These are phyloP conservation scores for Fusarium sambucinum DNA, from an alignment of 2,329 filamentous ascomycete genomes.

Conservation along the genomic window DNA sequence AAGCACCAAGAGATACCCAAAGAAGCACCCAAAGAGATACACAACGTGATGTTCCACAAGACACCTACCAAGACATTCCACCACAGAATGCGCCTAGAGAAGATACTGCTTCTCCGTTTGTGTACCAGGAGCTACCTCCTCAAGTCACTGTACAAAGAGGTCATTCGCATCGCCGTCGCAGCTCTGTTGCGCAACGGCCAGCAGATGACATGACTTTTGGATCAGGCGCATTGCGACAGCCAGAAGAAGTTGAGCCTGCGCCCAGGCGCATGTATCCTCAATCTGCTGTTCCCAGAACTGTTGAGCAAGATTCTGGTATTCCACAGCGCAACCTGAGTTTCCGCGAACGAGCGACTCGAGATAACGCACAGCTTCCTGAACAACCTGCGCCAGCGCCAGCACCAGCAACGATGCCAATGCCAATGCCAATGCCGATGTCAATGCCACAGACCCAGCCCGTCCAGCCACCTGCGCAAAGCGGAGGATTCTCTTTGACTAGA, in stretches of 20 bases:
- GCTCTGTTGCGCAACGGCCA: conserved; percentile 39
- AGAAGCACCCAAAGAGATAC: conserved; percentile 28
- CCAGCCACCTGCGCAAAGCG: conserved; percentile 49
- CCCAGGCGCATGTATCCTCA: conserved; percentile 40
- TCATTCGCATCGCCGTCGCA: conserved; percentile 34
- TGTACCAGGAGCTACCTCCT: conserved; percentile 32
- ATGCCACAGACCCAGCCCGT: conserved; percentile 46
- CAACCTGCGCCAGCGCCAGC: conserved; percentile 44
- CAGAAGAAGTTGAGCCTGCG: conserved; percentile 27
- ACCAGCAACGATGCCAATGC: too few relatives aligned
- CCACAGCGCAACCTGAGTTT: conserved; percentile 70
- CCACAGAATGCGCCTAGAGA: conserved; percentile 29
- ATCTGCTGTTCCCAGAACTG: conserved; percentile 62
- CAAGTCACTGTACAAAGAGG: conserved; percentile 38
- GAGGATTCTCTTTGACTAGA: conserved; percentile 57
- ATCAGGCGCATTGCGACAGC: conserved; percentile 41
- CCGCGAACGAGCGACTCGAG: conserved; percentile 67
- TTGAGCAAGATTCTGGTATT: conserved; percentile 49
- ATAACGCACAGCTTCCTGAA: conserved; percentile 55
- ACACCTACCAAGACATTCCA: conserved; percentile 21
- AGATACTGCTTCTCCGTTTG: conserved; percentile 19
- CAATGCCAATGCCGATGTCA: conserved; percentile 23
- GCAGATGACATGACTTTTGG: conserved; percentile 40
- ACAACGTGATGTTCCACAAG: conserved; percentile 22
- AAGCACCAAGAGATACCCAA: conserved; percentile 29